These are phyloP conservation scores for Pseudogymnoascus sp. DNA, from an alignment of 2,329 filamentous ascomycete genomes.

Conservation along the genomic window DNA sequence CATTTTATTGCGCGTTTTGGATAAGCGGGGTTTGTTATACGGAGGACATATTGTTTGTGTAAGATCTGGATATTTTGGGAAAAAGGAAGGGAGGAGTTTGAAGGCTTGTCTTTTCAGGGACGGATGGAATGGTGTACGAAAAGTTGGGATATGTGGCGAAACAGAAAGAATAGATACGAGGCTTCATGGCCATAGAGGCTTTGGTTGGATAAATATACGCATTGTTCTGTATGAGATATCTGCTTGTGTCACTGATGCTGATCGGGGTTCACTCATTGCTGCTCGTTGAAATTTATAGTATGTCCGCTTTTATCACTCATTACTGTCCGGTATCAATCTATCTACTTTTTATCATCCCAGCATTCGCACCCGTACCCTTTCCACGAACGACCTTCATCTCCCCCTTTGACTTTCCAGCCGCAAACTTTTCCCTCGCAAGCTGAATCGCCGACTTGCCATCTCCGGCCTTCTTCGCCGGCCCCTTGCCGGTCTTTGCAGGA, in stretches of 20 bases:
- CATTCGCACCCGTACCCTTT: conserved; percentile 5
- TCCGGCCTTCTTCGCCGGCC: conserved; percentile 11
- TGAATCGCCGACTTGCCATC: conserved; percentile 25
- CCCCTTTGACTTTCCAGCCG: conserved; percentile 20
- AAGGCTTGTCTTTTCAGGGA: not conserved
- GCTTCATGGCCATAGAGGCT: not conserved
- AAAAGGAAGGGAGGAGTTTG: not conserved
- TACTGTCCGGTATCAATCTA: not conserved
- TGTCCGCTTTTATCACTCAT: no score
- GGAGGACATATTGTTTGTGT: not conserved
- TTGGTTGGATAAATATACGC: not conserved
- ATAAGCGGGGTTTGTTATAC: not conserved
- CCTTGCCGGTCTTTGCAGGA: not conserved
- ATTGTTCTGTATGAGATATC: no score
- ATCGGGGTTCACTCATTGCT: no score
- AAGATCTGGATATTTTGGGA: not conserved
- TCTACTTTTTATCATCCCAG: conserved; percentile 1
- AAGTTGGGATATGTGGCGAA: not conserved
- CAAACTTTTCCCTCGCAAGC: conserved; percentile 27
- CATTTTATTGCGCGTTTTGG: not conserved
- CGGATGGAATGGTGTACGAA: not conserved
- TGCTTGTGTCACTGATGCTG: no score
- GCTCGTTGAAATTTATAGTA: no score
- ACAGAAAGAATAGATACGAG: not conserved
- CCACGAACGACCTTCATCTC: conserved; percentile 6